Evolutionary conservation across 1,139 yeast species (phyloP).

Genomic region (Sugiyamaella xylanicola): DNA sequence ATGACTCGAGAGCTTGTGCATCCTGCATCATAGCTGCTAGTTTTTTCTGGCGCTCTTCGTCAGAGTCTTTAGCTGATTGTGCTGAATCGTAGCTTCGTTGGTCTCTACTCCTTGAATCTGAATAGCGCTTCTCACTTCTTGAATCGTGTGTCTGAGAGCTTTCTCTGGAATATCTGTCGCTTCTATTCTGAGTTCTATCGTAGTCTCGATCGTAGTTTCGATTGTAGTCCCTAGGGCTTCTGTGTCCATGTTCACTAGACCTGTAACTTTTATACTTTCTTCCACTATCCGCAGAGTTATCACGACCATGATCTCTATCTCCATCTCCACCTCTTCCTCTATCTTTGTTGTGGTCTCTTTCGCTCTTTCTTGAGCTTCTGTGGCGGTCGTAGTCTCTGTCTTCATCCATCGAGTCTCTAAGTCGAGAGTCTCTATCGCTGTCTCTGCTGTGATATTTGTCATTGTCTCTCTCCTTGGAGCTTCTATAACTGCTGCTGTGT

Average conservation of each 20-base stretch:
- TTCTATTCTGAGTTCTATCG: no score
- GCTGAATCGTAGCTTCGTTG: background rate
- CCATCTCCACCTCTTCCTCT: conserved; percentile 26
- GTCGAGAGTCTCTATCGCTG: conserved; percentile 14
- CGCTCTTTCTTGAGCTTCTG: conserved; percentile 9
- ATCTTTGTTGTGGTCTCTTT: conserved; percentile 40
- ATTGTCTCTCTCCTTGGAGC: conserved; percentile 17
- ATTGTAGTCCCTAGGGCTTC: background rate
- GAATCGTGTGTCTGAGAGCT: no score
- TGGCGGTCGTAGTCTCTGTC: conserved; percentile 1
- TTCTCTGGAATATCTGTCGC: no score
- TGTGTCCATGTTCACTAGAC: background rate
- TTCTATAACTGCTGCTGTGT: conserved; percentile 12
- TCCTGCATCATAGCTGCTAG: conserved; percentile 56
- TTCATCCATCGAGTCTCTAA: conserved; percentile 9
- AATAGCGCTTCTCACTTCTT: no score
- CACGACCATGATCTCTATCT: background rate
- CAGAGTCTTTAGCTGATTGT: background rate
- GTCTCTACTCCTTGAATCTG: background rate
- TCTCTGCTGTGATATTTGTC: conserved; percentile 12
- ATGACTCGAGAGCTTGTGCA: conserved; percentile 63
- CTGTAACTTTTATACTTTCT: background rate
- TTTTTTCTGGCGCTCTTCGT: conserved; percentile 50
- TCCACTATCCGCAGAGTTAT: background rate
- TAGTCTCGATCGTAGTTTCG: no score